Percentiles rank a stretch among this genome's conserved stretches.
These are phyloP conservation scores for Chrysoporthe cubensis DNA, from an alignment of 2,329 filamentous ascomycete species.

Conservation along the genomic window DNA sequence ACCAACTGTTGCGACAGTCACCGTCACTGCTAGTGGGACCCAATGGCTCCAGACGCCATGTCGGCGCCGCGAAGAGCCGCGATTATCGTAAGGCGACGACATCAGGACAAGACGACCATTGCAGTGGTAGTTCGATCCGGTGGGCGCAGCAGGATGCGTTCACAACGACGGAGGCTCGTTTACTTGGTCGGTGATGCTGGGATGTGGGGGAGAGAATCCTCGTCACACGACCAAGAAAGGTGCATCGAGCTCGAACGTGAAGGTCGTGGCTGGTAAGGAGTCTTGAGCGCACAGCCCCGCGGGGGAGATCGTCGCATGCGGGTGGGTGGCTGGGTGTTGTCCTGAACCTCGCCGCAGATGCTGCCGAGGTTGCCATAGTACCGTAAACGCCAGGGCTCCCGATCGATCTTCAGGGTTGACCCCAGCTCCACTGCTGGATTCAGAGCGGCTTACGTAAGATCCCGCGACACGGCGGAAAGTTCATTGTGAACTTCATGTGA, in stretches of 20 bases:
- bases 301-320: constrained; percentile 4
- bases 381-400: neutral
- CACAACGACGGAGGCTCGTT: constrained; percentile 2
- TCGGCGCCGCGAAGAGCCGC: constrained; percentile 61
- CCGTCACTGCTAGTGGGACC: constrained; percentile 84
- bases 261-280: constrained; percentile 14
- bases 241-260: neutral
- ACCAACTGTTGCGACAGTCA: constrained; percentile 84
- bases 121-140: constrained; percentile 33
- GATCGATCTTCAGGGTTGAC: neutral
- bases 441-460: neutral
- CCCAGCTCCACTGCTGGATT: neutral
- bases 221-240: neutral
- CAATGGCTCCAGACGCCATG: constrained; percentile 77
- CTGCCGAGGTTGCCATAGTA: neutral
- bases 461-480: neutral
- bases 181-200: neutral
- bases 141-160: constrained; percentile 9
- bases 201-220: neutral
- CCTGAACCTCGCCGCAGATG: neutral
- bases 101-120: constrained; percentile 50
- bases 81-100: constrained; percentile 66
- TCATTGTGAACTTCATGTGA: constrained; percentile 13
- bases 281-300: neutral
- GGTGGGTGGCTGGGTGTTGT: constrained; percentile 18